Base-by-base conservation (phyloP, 768 basidiomycete genomes). In the Boletus barrowsii region DNA sequence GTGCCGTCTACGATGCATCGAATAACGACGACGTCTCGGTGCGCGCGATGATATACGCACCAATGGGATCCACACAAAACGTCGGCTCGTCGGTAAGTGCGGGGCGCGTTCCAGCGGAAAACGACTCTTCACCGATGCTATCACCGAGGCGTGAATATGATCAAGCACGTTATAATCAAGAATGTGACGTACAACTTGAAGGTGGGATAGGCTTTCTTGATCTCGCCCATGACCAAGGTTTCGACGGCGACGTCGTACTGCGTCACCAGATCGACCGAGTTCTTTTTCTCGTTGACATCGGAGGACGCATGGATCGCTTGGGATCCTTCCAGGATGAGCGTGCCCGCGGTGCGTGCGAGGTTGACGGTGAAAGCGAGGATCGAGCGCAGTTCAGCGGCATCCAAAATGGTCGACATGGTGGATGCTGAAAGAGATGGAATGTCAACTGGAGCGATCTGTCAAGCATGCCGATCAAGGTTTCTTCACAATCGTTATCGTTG, bases 61-160 rank as follows among this genome's bases (percentile, higher is more conserved):
- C 94, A 53, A 97, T 96, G 32, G 95, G 95, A 68, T 98, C 95
- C 42, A 96, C 90, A 63, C 96, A 97, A 76, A 90, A 99, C 0
- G 96, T 98, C 5, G 94, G 93, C 30, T 84, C 85, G 62, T 97
- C 89, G 1, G 90, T 92, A 53, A 96, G 71, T 11, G 84, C 78
- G 18, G 79, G 77, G 30, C 82, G 78, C 53, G 78, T 69, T n/a
- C 91, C 91, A 5, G 86, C 79, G 10, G 91, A 84, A 61, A 88
- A 94, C 0, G 89, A 89, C 73, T 98, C 96, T 67, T 99, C 96
- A 53, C 96, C 96, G 54, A 98, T 91, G 72, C 92, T 95, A 55
- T 22, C 37, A 29, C 40, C 30, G 10, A 42, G 8, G 0, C 5
- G 10, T 35, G 40, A 26, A 22, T 24, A 15, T 8, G 18, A 32